These are phyloP conservation scores for Torulaspora pretoriensis DNA, from an alignment of 1,139 yeast species.

Conservation along the genomic window DNA sequence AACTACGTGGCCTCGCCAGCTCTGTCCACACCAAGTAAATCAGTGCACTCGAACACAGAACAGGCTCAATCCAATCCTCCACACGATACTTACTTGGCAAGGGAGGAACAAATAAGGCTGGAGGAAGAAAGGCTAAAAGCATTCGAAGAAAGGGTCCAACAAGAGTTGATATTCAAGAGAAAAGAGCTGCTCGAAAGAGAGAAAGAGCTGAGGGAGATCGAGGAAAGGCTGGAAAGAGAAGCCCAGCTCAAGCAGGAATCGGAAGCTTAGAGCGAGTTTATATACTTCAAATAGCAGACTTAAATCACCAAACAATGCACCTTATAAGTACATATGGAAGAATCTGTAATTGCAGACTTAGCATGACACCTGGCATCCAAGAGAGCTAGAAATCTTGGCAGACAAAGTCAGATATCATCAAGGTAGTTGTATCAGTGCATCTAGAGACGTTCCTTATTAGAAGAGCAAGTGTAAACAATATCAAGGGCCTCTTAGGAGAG, in stretches of 20 bases:
- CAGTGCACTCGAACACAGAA: constrained; percentile 4
- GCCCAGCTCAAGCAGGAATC: constrained; percentile 27
- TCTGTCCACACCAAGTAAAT: constrained; percentile 7
- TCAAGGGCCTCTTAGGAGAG: too few species aligned
- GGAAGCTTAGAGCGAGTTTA: constrained; percentile 6
- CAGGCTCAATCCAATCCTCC: constrained; percentile 8
- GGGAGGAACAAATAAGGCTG: constrained; percentile 75
- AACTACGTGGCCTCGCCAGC: constrained; percentile 18
- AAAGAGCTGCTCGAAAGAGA: constrained; percentile 84
- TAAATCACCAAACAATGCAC: neutral
- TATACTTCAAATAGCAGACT: constrained; percentile 2
- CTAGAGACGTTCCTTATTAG: too few species aligned
- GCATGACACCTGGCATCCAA: too few species aligned
- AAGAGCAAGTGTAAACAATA: too few species aligned
- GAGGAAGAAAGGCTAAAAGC: constrained; percentile 77
- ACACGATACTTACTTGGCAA: constrained; percentile 51
- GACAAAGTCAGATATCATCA: too few species aligned
- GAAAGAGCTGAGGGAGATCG: constrained; percentile 78
- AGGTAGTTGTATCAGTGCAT: too few species aligned
- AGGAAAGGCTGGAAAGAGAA: constrained; percentile 64
- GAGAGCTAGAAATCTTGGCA: too few species aligned
- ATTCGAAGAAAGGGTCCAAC: constrained; percentile 83
- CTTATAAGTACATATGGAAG: too few species aligned
- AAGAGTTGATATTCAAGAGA: constrained; percentile 78
- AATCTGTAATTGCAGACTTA: too few species aligned